Evolutionary conservation across 495 filamentous ascomycete genomes (phyloP).

Genomic region (Trypethelium eluteriae): DNA sequence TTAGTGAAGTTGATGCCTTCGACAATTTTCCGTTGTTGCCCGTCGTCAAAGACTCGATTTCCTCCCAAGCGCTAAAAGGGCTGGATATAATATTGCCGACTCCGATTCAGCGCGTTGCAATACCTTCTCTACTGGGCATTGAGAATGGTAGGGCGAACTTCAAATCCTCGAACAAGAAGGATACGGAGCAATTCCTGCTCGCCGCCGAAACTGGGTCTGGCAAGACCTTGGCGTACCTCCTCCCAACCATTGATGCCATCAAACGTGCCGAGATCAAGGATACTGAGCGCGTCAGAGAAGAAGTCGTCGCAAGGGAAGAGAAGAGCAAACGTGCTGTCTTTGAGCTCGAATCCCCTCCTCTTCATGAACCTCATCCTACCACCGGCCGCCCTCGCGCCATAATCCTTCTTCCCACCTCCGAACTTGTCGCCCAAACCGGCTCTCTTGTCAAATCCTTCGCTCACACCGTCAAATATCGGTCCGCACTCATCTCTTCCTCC

Average conservation of each 20-base stretch:
- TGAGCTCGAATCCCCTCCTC: slow-evolving; percentile 48
- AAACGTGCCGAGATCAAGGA: slow-evolving; percentile 69
- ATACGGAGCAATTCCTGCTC: slow-evolving; percentile 70
- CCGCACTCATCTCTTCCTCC: slow-evolving; percentile 68
- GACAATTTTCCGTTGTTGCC: slow-evolving; percentile 69
- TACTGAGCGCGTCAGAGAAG: slow-evolving; percentile 37
- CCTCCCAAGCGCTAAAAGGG: slow-evolving; percentile 59
- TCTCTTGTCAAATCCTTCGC: slow-evolving; percentile 68
- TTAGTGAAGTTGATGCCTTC: slow-evolving; percentile 66
- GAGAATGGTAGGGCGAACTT: slow-evolving; percentile 28
- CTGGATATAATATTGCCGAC: slow-evolving; percentile 69
- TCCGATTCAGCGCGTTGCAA: slow-evolving; percentile 78
- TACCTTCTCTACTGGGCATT: slow-evolving; percentile 63
- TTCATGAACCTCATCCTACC: slow-evolving; percentile 60
- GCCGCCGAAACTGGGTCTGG: slow-evolving; percentile 96
- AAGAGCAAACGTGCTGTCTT: slow-evolving; percentile 37
- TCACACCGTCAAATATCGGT: slow-evolving; percentile 75
- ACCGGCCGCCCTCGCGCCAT: slow-evolving; percentile 73
- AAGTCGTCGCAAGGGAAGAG: slow-evolving; percentile 44
- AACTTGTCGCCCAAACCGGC: slow-evolving; percentile 85
- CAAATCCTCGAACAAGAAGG: slow-evolving; percentile 26
- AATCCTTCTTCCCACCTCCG: slow-evolving; percentile 86
- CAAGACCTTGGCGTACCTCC: slow-evolving; percentile 86
- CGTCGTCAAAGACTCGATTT: slow-evolving; percentile 63
- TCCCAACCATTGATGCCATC: slow-evolving; percentile 73